phyloP scores from a whole-genome alignment of 768 basidiomycete genomes.

The Suillus hirtellus region DNA sequence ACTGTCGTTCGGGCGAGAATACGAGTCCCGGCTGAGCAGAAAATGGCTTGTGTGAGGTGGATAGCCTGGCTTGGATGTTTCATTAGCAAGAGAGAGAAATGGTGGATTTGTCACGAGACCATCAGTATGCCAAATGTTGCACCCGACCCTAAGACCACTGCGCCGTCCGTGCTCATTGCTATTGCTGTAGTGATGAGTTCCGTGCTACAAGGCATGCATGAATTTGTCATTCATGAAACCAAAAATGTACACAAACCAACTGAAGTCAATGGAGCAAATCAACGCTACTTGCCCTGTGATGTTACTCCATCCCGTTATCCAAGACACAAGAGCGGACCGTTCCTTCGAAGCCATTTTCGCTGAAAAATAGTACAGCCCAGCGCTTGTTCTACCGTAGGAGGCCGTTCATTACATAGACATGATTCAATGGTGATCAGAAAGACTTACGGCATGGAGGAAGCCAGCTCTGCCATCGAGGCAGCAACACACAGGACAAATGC shows the following conservation, averaged over 20 bases:
- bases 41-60: constrained; percentile 20
- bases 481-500: constrained; percentile 21
- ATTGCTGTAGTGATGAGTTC: constrained; percentile 23
- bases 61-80: constrained; percentile 7
- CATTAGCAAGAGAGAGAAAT: neutral
- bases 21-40: constrained; percentile 25
- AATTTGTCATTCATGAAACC: neutral
- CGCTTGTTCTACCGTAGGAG: constrained; percentile 19
- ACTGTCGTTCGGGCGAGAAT: constrained; percentile 26
- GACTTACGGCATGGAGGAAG: constrained; percentile 24
- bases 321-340: constrained; percentile 27
- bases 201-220: constrained; percentile 14
- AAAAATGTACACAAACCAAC: constrained; percentile 17
- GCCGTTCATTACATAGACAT: neutral
- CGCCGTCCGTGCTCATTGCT: constrained; percentile 25
- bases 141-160: constrained; percentile 20
- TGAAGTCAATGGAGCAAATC: constrained; percentile 25
- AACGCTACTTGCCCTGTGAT: constrained; percentile 28
- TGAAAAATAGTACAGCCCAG: constrained; percentile 30
- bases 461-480: constrained; percentile 23
- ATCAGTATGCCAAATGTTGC: constrained; percentile 25
- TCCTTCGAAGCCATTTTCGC: constrained; percentile 29
- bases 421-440: neutral
- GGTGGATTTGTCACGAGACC: neutral
- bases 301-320: constrained; percentile 33